phyloP scores from a whole-genome alignment of 805 yeast genomes.

The Teunomyces stri region DNA sequence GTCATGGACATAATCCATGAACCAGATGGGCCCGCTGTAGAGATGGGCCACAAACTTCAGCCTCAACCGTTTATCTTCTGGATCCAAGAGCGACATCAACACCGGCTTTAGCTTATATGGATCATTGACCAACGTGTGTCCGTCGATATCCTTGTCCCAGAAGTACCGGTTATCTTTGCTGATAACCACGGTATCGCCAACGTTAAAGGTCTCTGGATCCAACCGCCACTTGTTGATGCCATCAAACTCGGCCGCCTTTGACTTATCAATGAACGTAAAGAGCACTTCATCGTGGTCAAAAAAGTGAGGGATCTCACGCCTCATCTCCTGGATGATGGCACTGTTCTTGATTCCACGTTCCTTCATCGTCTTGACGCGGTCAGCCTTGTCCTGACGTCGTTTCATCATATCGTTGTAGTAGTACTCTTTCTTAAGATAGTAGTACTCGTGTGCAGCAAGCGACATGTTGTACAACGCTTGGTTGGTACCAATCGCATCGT shows the following conservation, averaged over 20 bases:
- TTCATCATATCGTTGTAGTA: constrained; percentile 32
- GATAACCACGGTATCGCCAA: constrained; percentile 60
- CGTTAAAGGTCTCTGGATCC: constrained; percentile 26
- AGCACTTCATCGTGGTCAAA: constrained; percentile 42
- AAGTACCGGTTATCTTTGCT: constrained; percentile 39
- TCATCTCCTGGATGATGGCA: constrained; percentile 47
- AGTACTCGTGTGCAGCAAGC: constrained; percentile 49
- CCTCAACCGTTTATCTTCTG: constrained; percentile 17
- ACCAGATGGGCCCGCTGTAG: constrained; percentile 32
- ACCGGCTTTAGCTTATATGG: constrained; percentile 34
- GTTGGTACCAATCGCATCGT: constrained; percentile 30
- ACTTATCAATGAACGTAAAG: constrained; percentile 51
- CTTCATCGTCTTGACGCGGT: constrained; percentile 43
- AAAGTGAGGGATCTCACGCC: constrained; percentile 48
- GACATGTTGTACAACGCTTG: constrained; percentile 38
- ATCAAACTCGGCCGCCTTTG: constrained; percentile 30
- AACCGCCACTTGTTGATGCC: constrained; percentile 36
- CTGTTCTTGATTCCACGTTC: constrained; percentile 30
- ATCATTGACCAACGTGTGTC: constrained; percentile 32
- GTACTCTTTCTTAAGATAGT: constrained; percentile 40
- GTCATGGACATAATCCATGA: constrained; percentile 45
- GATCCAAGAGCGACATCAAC: constrained; percentile 38
- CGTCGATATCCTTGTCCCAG: constrained; percentile 35
- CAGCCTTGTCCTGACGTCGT: constrained; percentile 36
- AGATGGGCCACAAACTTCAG: constrained; percentile 44